These are phyloP conservation scores for Aquilaria malaccensis DNA, from an alignment of 345 rosid species.

Conservation along the genomic window DNA sequence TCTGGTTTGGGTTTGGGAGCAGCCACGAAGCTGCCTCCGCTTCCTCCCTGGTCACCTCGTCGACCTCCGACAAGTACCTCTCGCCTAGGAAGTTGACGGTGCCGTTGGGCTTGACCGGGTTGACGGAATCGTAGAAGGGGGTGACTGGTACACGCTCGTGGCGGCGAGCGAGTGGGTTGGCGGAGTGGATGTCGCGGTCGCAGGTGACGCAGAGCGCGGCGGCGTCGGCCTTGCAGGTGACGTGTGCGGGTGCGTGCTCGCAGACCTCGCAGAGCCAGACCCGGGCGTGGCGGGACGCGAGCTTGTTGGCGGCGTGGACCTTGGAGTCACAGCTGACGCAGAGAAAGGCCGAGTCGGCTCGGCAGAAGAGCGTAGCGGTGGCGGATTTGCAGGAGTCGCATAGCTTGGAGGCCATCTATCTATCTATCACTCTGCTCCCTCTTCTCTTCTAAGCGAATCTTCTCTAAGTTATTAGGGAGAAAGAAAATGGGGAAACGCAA, in stretches of 20 bases:
- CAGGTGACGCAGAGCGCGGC: constrained; percentile 96
- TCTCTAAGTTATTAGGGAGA: not conserved
- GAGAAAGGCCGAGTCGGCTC: constrained; percentile 89
- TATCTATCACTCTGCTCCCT: not conserved
- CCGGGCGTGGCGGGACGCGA: constrained; percentile 93
- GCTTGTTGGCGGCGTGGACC: constrained; percentile 89
- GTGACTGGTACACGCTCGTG: constrained; percentile 84
- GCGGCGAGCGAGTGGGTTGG: constrained; percentile 83
- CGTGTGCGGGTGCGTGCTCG: constrained; percentile 96
- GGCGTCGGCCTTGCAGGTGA: constrained; percentile 97
- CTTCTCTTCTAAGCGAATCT: not conserved
- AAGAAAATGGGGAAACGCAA: not conserved
- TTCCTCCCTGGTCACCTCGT: constrained; percentile 62
- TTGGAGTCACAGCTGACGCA: constrained; percentile 78
- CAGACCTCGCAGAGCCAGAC: constrained; percentile 94
- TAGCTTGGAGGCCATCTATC: constrained; percentile 71
- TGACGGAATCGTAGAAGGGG: constrained; percentile 63
- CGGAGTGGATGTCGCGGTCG: constrained; percentile 97
- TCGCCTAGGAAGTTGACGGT: constrained; percentile 45
- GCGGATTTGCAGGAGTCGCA: constrained; percentile 97
- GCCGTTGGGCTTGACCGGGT: constrained; percentile 24
- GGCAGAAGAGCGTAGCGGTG: constrained; percentile 73
- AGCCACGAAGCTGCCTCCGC: constrained; percentile 89
- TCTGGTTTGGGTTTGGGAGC: constrained; percentile 60
- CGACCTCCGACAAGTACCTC: constrained; percentile 33